Conservation (phyloP, 2,329 filamentous ascomycete species). For the Colletotrichum tabaci region DNA sequence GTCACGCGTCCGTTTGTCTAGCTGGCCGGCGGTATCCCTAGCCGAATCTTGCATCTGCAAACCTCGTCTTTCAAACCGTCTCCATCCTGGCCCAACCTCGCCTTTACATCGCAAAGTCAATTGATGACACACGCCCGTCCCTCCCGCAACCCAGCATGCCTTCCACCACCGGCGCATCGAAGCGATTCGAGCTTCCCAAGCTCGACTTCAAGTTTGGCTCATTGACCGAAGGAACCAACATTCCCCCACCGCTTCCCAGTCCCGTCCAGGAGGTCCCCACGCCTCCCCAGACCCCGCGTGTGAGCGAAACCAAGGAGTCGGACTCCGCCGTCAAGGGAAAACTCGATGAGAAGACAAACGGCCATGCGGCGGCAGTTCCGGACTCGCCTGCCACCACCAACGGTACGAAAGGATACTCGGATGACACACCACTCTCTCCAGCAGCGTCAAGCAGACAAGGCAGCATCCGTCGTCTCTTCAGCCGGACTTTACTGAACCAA, state of each 20-base stretch:
- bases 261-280: constrained; percentile 65
- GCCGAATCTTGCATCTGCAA: constrained; percentile 34
- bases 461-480: constrained; percentile 72
- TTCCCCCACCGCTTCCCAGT: constrained; percentile 71
- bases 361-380: constrained; percentile 44
- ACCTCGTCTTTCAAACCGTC: constrained; percentile 26
- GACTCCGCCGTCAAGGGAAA: constrained; percentile 41
- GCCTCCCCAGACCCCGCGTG: constrained; percentile 55
- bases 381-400: constrained; percentile 45
- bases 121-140: constrained; percentile 33
- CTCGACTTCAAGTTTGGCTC: constrained; percentile 72
- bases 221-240: constrained; percentile 73
- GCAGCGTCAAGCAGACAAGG: constrained; percentile 66
- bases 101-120: constrained; percentile 29
- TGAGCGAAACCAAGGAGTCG: constrained; percentile 47
- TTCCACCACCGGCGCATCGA: constrained; percentile 36
- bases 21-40: constrained; percentile 24
- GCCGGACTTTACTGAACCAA: constrained; percentile 68
- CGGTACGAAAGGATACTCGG: constrained; percentile 65
- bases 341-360: constrained; percentile 43
- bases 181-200: constrained; percentile 70
- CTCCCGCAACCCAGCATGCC: constrained; percentile 27
- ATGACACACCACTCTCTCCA: constrained; percentile 68
- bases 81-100: constrained; percentile 28
- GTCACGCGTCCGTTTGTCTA: constrained; percentile 39